phyloP scores from a whole-genome alignment of 495 filamentous ascomycete genomes.

The Haplographium delicatum region DNA sequence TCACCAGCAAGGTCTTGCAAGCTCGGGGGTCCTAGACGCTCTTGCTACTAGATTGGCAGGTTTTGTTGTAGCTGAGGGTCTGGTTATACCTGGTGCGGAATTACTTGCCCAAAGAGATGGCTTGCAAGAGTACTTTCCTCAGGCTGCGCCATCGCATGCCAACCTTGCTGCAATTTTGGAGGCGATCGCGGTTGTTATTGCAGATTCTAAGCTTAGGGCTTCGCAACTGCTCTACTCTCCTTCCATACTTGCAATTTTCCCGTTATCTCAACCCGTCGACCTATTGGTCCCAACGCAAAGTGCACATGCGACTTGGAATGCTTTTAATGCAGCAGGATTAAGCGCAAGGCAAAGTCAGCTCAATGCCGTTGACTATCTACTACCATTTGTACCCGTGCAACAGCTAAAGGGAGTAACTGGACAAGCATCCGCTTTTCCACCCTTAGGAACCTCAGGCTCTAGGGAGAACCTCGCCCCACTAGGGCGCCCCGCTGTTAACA shows the following conservation, averaged over 20 bases:
- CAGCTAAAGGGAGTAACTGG: slow-evolving; percentile 16
- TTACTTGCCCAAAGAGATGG: slow-evolving; percentile 38
- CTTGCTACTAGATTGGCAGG: slow-evolving; percentile 72
- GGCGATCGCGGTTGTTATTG: slow-evolving; percentile 72
- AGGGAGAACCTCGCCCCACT: slow-evolving; percentile 13
- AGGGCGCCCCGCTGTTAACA: slow-evolving; percentile 7
- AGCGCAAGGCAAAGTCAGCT: slow-evolving; percentile 28
- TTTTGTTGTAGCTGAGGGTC: slow-evolving; percentile 62
- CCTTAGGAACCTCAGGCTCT: slow-evolving; percentile 22
- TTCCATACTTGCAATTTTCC: slow-evolving; percentile 67
- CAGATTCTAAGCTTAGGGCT: slow-evolving; percentile 71
- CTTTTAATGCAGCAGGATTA: slow-evolving; percentile 30
- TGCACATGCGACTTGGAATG: slow-evolving; percentile 31
- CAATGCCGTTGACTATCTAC: slow-evolving; percentile 55
- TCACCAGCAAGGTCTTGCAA: slow-evolving; percentile 65
- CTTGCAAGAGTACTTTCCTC: slow-evolving; percentile 40
- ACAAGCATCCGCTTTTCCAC: slow-evolving; percentile 24
- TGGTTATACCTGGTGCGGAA: slow-evolving; percentile 55
- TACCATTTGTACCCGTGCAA: slow-evolving; percentile 38
- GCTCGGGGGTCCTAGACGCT: slow-evolving; percentile 69
- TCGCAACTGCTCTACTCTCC: slow-evolving; percentile 75
- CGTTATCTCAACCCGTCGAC: slow-evolving; percentile 28
- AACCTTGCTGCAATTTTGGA: slow-evolving; percentile 69
- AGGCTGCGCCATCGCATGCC: slow-evolving; percentile 52
- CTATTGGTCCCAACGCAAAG: slow-evolving; percentile 13